Conservation (phyloP, 257 asterid species). For the Solanum ahanhuiri region DNA sequence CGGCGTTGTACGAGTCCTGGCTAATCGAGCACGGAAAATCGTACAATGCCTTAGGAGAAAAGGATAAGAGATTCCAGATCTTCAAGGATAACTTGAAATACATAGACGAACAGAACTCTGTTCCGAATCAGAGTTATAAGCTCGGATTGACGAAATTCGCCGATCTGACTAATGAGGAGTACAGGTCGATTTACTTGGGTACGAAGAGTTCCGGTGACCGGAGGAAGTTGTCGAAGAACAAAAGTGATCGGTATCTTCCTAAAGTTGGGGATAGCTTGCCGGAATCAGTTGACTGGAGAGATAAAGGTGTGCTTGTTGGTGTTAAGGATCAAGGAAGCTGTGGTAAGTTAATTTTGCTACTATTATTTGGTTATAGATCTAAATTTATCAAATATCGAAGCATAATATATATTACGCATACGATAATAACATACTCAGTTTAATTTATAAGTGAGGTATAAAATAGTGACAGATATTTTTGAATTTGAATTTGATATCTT, state of each 20-base stretch:
- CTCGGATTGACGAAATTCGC: slow-evolving; percentile 59
- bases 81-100: slow-evolving; percentile 38
- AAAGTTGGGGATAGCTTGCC: slow-evolving; percentile 42
- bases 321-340: slow-evolving; percentile 67
- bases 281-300: slow-evolving; percentile 56
- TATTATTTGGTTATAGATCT: background rate
- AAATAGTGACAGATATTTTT: too few relatives aligned
- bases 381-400: too few relatives aligned
- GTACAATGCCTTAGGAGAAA: slow-evolving; percentile 44
- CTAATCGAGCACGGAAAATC: slow-evolving; percentile 42
- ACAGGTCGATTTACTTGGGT: slow-evolving; percentile 36
- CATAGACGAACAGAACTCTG: slow-evolving; percentile 40
- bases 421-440: background rate
- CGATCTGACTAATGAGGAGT: slow-evolving; percentile 53
- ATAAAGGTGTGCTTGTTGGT: slow-evolving; percentile 43
- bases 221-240: slow-evolving; percentile 6
- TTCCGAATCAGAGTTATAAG: slow-evolving; percentile 22
- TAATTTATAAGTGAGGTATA: too few relatives aligned
- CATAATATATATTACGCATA: too few relatives aligned
- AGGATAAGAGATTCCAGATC: slow-evolving; percentile 39
- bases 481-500: background rate
- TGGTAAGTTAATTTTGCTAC: slow-evolving; percentile 18
- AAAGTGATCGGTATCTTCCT: slow-evolving; percentile 39
- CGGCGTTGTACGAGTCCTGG: slow-evolving; percentile 45
- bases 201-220: slow-evolving; percentile 11